Evolutionary conservation across 371 early-diverging fungal genomes (phyloP).

Genomic region (Zopfochytrium polystomum): DNA sequence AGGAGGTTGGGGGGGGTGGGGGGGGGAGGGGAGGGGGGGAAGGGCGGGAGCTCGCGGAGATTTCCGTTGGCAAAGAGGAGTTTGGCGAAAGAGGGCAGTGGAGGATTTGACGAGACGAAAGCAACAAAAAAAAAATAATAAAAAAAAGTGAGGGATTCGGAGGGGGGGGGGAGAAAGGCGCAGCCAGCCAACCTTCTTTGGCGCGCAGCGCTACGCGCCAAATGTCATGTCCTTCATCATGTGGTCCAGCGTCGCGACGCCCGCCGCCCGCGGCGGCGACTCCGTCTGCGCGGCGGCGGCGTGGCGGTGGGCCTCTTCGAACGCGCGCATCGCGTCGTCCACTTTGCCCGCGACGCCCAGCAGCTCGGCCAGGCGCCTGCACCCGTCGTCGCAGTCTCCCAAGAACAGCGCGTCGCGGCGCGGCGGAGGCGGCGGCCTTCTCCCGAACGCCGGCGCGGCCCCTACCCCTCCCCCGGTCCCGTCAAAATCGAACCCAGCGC

Average conservation of each 20-base stretch:
- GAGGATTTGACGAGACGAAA: too few relatives aligned
- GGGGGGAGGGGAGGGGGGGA: too few relatives aligned
- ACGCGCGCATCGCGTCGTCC: constrained; percentile 16
- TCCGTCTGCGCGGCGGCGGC: neutral
- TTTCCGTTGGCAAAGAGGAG: too few relatives aligned
- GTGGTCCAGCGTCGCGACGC: neutral
- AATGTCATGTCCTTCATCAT: neutral
- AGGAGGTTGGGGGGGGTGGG: too few relatives aligned
- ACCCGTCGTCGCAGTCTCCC: constrained; percentile 81
- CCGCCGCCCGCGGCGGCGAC: neutral
- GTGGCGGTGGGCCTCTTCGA: neutral
- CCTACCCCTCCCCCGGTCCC: too few relatives aligned
- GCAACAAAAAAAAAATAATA: neutral
- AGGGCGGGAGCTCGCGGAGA: too few relatives aligned
- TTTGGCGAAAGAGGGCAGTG: too few relatives aligned
- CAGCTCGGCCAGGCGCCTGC: constrained; percentile 52
- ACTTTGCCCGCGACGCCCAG: constrained; percentile 63
- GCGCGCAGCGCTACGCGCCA: too few relatives aligned
- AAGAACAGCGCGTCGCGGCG: constrained; percentile 71
- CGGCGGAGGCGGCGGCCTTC: constrained; percentile 34
- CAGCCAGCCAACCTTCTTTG: too few relatives aligned
- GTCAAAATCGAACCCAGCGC: constrained; percentile 28
- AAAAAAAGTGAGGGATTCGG: neutral
- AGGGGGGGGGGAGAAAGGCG: too few relatives aligned
- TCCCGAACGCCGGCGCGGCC: neutral